Percentiles rank a stretch among this genome's conserved stretches.
Conservation (phyloP, 768 basidiomycete genomes). For the Russula sp. region DNA sequence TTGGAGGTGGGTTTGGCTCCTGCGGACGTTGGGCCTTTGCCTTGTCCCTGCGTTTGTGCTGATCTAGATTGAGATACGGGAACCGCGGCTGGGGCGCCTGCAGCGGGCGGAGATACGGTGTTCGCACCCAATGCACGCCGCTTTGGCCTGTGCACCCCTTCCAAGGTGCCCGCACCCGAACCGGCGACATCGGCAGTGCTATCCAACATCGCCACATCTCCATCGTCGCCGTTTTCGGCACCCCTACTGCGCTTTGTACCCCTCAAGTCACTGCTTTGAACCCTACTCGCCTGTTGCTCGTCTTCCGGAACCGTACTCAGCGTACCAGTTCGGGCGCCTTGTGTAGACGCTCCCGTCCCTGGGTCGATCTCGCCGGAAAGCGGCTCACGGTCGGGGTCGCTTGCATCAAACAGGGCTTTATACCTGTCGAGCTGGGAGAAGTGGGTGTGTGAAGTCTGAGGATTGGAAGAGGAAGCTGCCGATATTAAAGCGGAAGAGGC, state of each 20-base stretch:
- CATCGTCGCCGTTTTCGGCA: not conserved
- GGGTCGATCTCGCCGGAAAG: slow-evolving; percentile 5
- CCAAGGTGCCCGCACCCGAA: not conserved
- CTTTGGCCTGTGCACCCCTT: slow-evolving; percentile 5
- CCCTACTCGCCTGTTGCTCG: slow-evolving; percentile 19
- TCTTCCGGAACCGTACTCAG: slow-evolving; percentile 22
- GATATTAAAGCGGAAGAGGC: slow-evolving; percentile 7
- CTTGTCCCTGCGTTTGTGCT: slow-evolving; percentile 4
- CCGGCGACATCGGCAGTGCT: not conserved
- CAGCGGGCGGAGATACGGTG: not conserved
- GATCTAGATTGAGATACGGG: not conserved
- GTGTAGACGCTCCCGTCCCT: slow-evolving; percentile 8
- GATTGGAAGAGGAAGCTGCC: slow-evolving; percentile 8
- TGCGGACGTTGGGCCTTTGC: not conserved
- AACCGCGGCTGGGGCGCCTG: not conserved
- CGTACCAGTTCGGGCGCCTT: not conserved
- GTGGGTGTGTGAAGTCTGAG: not conserved
- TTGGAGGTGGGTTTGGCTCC: slow-evolving; percentile 5
- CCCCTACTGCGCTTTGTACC: slow-evolving; percentile 22
- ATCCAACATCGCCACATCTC: slow-evolving; percentile 5
- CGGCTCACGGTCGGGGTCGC: slow-evolving; percentile 25
- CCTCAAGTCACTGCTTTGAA: not conserved
- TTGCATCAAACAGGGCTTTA: slow-evolving; percentile 29
- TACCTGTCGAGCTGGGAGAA: slow-evolving; percentile 28
- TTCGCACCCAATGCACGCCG: slow-evolving; percentile 19